phyloP scores from a whole-genome alignment of 1,284 basidiomycete species.

The Naganishia cerealis region DNA sequence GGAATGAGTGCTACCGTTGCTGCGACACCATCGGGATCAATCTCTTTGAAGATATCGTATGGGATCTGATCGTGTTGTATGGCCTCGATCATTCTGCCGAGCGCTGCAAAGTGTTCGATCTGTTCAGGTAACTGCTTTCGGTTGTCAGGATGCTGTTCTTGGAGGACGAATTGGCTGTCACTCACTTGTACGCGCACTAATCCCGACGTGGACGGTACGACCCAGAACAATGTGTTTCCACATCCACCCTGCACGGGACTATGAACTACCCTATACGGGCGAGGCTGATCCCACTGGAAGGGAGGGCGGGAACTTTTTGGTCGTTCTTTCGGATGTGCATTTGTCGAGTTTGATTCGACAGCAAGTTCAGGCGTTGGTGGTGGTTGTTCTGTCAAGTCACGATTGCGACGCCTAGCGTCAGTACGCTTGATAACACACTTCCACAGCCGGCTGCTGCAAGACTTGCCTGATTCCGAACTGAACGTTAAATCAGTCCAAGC shows the following conservation, averaged over 20 bases:
- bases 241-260: constrained; percentile 7
- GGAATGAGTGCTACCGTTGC: constrained; percentile 34
- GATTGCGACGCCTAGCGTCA: neutral
- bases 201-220: constrained; percentile 52
- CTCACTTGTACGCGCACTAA: constrained; percentile 50
- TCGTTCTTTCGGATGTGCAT: constrained; percentile 1
- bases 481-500: neutral
- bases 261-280: constrained; percentile 39
- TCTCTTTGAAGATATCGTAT: constrained; percentile 35
- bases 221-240: constrained; percentile 48
- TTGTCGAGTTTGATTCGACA: neutral
- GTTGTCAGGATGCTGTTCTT: constrained; percentile 5
- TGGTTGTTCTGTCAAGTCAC: neutral
- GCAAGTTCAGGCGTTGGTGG: neutral
- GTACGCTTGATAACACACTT: neutral
- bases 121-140: constrained; percentile 40
- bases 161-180: neutral
- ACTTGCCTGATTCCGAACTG: neutral
- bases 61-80: constrained; percentile 29
- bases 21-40: constrained; percentile 37
- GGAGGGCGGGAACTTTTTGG: constrained; percentile 10
- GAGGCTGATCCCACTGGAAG: constrained; percentile 44
- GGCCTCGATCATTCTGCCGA: constrained; percentile 34
- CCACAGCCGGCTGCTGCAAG: neutral
- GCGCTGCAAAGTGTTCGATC: constrained; percentile 40